Evolutionary conservation across 116 monocot species (phyloP), one percentile per base, ranked within the genome.

Genomic region (Papilionanthe hybrid): DNA sequence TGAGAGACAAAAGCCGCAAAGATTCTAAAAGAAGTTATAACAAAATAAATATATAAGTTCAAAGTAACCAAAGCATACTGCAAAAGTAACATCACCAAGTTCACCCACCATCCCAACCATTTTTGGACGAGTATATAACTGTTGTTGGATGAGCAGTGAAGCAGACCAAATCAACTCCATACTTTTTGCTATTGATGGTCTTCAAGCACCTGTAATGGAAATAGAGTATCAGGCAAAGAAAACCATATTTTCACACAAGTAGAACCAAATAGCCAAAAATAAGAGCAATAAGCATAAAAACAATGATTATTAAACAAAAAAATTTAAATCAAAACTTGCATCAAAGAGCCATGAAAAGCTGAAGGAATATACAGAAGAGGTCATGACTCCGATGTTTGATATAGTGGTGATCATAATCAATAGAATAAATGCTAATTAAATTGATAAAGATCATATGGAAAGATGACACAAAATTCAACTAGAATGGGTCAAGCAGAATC

Each of bases 141-240:
- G 91, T 87, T 78, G 90, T 86, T 45, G 98, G 94, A 85, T 94
- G 89, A 83, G 87, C 87, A 79, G 98, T 98, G 83, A 98, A 98
- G 82, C 87, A 84, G 15, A 98, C 98, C 32, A 98, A 86, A 83
- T 98, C 98, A 82, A 98, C 98, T 56, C 98, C 98, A 86, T 98
- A 98, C 72, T 98, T 98, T 87, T 98, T 98, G 86, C 98, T 98
- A 85, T 98, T 98, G 78, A 98, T 98, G 11, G 98, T 93, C 85
- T 98, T 98, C 81, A 98, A 87, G 84, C 98, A 98, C 84, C 98
- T 98, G 78, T 25, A 45, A 82, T 53, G 13, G 71, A 75, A 79
- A 78, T 44, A 43, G 0, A 27, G 73, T 2, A 5, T 75, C 49
- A 75, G 13, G 18, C 45, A 74, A 41, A 43, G 7, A 13, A 73